Conservation (phyloP, 257 asterid genomes). For the Ocimum tenuiflorum region DNA sequence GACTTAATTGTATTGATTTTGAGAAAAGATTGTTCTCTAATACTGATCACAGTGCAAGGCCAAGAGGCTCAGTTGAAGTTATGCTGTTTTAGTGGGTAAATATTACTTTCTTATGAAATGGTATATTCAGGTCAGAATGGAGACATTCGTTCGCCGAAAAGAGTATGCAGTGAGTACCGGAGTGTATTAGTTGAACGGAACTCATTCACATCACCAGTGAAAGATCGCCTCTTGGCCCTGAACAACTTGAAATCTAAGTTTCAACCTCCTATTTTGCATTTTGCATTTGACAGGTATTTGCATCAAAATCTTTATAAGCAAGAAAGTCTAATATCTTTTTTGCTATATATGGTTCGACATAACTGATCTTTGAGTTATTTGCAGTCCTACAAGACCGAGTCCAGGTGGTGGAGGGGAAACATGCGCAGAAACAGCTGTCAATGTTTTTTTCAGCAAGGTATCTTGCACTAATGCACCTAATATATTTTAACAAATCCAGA, state of each 20-base stretch:
- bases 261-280: slow-evolving; percentile 76
- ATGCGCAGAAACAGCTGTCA: slow-evolving; percentile 90
- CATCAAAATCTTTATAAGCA: neutral
- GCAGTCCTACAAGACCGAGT: slow-evolving; percentile 94
- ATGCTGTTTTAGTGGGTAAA: slow-evolving; percentile 17
- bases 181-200: slow-evolving; percentile 88
- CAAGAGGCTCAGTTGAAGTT: neutral
- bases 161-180: slow-evolving; percentile 66
- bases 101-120: slow-evolving; percentile 10
- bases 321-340: slow-evolving; percentile 12
- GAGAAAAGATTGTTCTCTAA: neutral
- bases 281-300: slow-evolving; percentile 85
- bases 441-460: slow-evolving; percentile 89
- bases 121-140: slow-evolving; percentile 62
- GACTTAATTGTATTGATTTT: slow-evolving; percentile 1
- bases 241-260: slow-evolving; percentile 70
- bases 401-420: slow-evolving; percentile 99
- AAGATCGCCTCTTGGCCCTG: slow-evolving; percentile 76
- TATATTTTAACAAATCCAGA: neutral
- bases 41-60: neutral
- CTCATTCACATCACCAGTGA: slow-evolving; percentile 91
- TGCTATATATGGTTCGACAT: neutral
- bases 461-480: slow-evolving; percentile 20
- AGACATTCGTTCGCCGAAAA: slow-evolving; percentile 85
- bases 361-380: slow-evolving; percentile 15